Evolutionary conservation across 2,329 filamentous ascomycete species (phyloP).

Genomic region (Ophiocordyceps camponoti-saundersi): DNA sequence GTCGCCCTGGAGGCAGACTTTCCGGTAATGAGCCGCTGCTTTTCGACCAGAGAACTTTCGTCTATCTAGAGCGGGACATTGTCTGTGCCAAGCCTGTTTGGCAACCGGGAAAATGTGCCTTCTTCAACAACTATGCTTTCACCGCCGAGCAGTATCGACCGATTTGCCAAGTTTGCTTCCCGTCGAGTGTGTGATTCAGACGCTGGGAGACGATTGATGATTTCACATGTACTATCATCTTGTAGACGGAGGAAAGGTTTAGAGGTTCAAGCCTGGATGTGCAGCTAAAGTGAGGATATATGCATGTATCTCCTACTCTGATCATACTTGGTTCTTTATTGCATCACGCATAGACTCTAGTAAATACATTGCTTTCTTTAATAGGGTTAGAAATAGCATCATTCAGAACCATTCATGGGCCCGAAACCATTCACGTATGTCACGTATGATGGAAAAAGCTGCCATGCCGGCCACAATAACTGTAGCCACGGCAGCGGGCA

Average conservation of each 20-base stretch:
- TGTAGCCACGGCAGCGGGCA: constrained; percentile 1
- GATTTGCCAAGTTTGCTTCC: neutral
- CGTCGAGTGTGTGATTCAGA: neutral
- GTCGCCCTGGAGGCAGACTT: neutral
- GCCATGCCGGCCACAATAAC: neutral
- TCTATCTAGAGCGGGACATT: neutral
- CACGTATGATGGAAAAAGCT: neutral
- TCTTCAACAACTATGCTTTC: neutral
- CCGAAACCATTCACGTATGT: no score
- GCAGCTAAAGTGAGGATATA: no score
- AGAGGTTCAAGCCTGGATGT: no score
- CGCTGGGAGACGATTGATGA: neutral
- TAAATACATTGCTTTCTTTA: neutral
- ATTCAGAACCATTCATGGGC: no score
- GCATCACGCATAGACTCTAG: no score
- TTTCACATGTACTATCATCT: no score
- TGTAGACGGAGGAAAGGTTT: no score
- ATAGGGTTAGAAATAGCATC: no score
- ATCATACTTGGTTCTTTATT: no score
- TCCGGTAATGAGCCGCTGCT: neutral
- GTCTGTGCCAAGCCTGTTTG: neutral
- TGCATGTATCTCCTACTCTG: no score
- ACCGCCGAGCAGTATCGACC: neutral
- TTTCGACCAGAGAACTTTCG: neutral
- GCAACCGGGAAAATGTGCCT: neutral